Percentiles rank a stretch among this genome's conserved stretches.
Evolutionary conservation across 2,329 filamentous ascomycete genomes (phyloP).

Genomic region (Juglanconis oblonga): DNA sequence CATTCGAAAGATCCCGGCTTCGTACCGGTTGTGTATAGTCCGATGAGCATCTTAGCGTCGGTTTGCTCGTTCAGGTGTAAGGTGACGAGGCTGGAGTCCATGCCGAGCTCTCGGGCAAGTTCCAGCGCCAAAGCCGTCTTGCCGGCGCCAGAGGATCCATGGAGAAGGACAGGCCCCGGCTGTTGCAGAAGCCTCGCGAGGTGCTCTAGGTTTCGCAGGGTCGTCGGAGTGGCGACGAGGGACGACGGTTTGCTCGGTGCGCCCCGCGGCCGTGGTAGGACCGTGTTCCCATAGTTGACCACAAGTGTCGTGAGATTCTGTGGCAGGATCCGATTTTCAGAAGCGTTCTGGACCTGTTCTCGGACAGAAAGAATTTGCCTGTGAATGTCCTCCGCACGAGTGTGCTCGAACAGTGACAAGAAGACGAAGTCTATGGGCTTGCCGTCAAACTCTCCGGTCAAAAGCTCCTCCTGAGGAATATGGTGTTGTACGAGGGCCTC

Average conservation of each 20-base stretch:
- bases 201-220: slow-evolving; percentile 65
- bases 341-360: neutral
- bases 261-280: slow-evolving; percentile 63
- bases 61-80: slow-evolving; percentile 97
- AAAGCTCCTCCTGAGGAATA: slow-evolving; percentile 56
- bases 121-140: slow-evolving; percentile 87
- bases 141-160: slow-evolving; percentile 80
- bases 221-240: slow-evolving; percentile 71
- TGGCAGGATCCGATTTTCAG: slow-evolving; percentile 5
- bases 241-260: slow-evolving; percentile 43
- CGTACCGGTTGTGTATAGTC: slow-evolving; percentile 86
- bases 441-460: slow-evolving; percentile 74
- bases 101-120: slow-evolving; percentile 74
- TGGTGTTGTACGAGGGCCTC: slow-evolving; percentile 68
- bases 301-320: slow-evolving; percentile 58
- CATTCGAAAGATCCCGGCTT: slow-evolving; percentile 88
- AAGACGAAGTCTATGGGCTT: slow-evolving; percentile 76
- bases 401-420: slow-evolving; percentile 56
- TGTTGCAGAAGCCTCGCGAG: slow-evolving; percentile 67
- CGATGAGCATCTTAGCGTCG: slow-evolving; percentile 93
- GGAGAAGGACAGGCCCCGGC: slow-evolving; percentile 71
- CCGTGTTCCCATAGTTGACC: slow-evolving; percentile 60
- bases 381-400: slow-evolving; percentile 45
- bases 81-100: slow-evolving; percentile 81
- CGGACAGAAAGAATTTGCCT: slow-evolving; percentile 25